Evolutionary conservation across 2,329 filamentous ascomycete genomes (phyloP), one percentile per base, ranked within the genome.

Genomic region (Colletotrichum filicis): DNA sequence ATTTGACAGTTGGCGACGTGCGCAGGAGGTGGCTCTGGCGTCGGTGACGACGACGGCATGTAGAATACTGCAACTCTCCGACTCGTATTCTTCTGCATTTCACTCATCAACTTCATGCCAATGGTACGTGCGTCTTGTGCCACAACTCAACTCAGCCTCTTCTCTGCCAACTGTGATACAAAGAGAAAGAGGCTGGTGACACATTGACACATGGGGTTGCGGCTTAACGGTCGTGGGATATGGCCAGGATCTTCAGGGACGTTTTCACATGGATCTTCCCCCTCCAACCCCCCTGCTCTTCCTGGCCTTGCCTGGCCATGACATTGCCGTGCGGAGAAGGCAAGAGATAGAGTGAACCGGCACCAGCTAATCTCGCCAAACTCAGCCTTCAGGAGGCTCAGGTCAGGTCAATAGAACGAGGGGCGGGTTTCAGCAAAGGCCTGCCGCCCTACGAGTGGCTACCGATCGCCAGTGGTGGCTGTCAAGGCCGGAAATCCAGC

Each of bases 141-240:
- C 60, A 70, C 70, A 73, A 61, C 28, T 65, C 60, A 74, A 66
- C 68, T 71, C 71, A 72, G 71, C 68, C 71, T 72, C 68, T 63
- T 71, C 28, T 32, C 37, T 49, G 63, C 22, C 14, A 59, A n/a
- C 28, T 22, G 55, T 28, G 57, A 62, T 12, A 57, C 42, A 49
- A 7, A 49, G 19, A 49, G 42, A 24, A 3, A 55, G 62, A 57
- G 42, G 66, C 66, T 58, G 69, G 66, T 59, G 66, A 32, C 56
- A 71, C 71, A 66, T 58, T 61, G 68, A 60, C 42, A 49, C 42
- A 49, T 49, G 52, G 61, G 42, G 66, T 64, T 73, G 71, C 71
- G 62, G 67, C 71, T 73, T 70, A 62, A 71, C 70, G 56, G 68
- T 63, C 32, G 58, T 74, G 49, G 56, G 52, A 63, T 67, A 58